Evolutionary conservation across 257 asterid species (phyloP).

Genomic region (Scutellaria barbata): DNA sequence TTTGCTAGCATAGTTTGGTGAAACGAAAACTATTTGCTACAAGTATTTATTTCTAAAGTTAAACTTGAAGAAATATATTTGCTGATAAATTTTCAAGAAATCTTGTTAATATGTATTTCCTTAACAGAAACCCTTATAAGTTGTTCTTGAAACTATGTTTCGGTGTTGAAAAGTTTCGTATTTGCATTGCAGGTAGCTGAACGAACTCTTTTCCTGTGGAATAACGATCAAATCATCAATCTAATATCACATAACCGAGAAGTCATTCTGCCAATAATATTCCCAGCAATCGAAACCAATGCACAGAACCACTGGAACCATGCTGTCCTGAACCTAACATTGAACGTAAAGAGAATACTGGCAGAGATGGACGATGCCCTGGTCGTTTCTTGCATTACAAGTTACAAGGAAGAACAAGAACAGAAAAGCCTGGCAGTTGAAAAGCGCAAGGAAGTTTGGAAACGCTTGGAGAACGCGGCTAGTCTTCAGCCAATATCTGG

Average conservation of each 20-base stretch:
- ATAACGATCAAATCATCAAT: conserved; percentile 69
- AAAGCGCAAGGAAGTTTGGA: conserved; percentile 66
- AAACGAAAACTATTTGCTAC: neutral
- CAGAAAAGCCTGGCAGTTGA: conserved; percentile 40
- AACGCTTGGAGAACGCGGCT: conserved; percentile 61
- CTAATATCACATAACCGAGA: conserved; percentile 76
- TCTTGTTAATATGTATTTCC: neutral
- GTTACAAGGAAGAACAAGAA: conserved; percentile 57
- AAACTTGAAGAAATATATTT: neutral
- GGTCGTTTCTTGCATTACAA: conserved; percentile 58
- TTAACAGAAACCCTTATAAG: neutral
- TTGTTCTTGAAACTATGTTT: neutral
- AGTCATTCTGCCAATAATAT: conserved; percentile 68
- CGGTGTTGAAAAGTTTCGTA: neutral
- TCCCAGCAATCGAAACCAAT: conserved; percentile 78
- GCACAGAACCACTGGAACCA: conserved; percentile 82
- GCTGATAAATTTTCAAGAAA: neutral
- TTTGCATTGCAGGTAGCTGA: conserved; percentile 74
- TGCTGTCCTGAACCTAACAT: conserved; percentile 67
- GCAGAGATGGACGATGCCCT: conserved; percentile 76
- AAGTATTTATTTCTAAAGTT: neutral
- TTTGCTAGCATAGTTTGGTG: neutral
- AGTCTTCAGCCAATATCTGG: conserved; percentile 66
- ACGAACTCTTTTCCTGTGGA: conserved; percentile 85
- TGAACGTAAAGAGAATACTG: conserved; percentile 68